A percentile compares a stretch with the other conserved stretches of the same genome.
Evolutionary conservation across 1,284 basidiomycete genomes (phyloP).

Genomic region (Schizopora paradoxa): DNA sequence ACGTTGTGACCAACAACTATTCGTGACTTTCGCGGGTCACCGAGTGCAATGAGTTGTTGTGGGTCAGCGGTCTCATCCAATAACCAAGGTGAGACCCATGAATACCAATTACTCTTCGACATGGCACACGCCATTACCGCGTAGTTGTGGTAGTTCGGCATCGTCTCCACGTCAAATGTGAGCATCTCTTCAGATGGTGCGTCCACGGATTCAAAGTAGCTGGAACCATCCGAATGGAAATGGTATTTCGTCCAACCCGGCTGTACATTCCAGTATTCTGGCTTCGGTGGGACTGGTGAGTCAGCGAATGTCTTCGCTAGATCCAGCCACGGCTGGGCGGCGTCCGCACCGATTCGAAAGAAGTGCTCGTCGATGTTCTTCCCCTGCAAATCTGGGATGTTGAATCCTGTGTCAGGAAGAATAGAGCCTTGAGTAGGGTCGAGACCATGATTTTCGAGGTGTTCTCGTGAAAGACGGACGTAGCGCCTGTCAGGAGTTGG

Average conservation of each 20-base stretch:
- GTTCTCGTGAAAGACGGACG: slow-evolving; percentile 73
- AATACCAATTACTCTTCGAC: slow-evolving; percentile 85
- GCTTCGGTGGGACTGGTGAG: slow-evolving; percentile 54
- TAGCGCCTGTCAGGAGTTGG: slow-evolving; percentile 58
- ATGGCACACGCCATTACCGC: slow-evolving; percentile 90
- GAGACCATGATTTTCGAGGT: slow-evolving; percentile 76
- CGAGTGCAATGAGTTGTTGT: slow-evolving; percentile 76
- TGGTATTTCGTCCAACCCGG: slow-evolving; percentile 93
- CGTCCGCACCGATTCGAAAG: slow-evolving; percentile 66
- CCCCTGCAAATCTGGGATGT: slow-evolving; percentile 83
- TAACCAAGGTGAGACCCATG: slow-evolving; percentile 94
- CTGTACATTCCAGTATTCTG: slow-evolving; percentile 68
- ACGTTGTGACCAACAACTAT: slow-evolving; percentile 94
- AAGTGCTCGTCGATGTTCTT: slow-evolving; percentile 87
- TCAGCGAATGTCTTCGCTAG: slow-evolving; percentile 65
- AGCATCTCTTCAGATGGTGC: slow-evolving; percentile 70
- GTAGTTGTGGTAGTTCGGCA: slow-evolving; percentile 78
- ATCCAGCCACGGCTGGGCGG: slow-evolving; percentile 78
- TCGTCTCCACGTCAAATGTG: slow-evolving; percentile 92
- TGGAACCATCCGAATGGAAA: slow-evolving; percentile 56
- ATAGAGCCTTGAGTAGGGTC: slow-evolving; percentile 77
- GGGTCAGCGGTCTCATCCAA: slow-evolving; percentile 60
- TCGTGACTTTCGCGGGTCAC: slow-evolving; percentile 45
- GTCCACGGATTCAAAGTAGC: slow-evolving; percentile 57
- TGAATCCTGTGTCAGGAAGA: slow-evolving; percentile 74